Base-by-base conservation (phyloP, 1,284 basidiomycete genomes). In the Malassezia yamatoensis region DNA sequence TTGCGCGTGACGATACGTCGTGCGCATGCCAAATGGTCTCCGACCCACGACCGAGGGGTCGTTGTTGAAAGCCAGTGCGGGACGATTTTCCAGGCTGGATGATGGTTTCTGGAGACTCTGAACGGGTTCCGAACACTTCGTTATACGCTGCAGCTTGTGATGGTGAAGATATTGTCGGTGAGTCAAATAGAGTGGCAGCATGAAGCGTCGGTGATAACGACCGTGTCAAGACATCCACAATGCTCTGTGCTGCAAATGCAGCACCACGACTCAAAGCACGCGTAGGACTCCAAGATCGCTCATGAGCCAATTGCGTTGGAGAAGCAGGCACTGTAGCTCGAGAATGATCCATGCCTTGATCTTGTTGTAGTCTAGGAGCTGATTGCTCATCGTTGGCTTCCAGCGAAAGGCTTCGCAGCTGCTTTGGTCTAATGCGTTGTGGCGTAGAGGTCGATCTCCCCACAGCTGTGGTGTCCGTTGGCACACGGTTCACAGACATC, bases 191-290 rank as follows among this genome's bases (percentile, higher is more conserved):
- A 35, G 41, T 16, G 10, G 49, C 34, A 2, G 43, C 58, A 39
- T 56, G 47, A 9, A 51, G 40, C 2, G 39, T 39, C 7, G 66
- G 68, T 5, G 66, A 66, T 9, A 62, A 43, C 5, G 64, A 60
- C 16, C 66, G 66, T 0, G 66, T 53, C 46, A 68, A 43, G 9
- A 62, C 66, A 29, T 63, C 65, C 54, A 67, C 66, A 39, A 66
- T 49, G 35, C 64, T 66, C 47, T 68, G 66, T 2, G 66, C 66
- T 2, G 66, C 63, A 20, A 60, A 59, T 29, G 62, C 63, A 38
- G 65, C 66, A 13, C 50, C 60, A 16, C 64, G 53, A 15, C 66
- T 59, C 32, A 68, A 45, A 24, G 37, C 29, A n/a, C 50, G 54
- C 37, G 39, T 18, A 33, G 54, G 49, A 33, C 54, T 57, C 44